These are phyloP conservation scores for Phaeosphaeriaceae sp. DNA, from an alignment of 2,329 filamentous ascomycete species.

Conservation along the genomic window DNA sequence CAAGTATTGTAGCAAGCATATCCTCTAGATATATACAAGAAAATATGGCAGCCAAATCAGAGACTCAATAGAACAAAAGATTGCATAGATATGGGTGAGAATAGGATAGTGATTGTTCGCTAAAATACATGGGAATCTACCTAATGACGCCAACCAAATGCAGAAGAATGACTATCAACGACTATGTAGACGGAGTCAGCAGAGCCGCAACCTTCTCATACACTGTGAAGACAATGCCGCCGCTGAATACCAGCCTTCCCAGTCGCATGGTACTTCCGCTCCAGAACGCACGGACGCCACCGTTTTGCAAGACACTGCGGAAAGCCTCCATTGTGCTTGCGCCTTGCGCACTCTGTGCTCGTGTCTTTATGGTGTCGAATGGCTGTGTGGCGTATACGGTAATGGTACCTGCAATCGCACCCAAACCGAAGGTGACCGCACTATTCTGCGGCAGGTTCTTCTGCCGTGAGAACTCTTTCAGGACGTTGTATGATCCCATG, in stretches of 20 bases:
- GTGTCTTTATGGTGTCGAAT: slow-evolving; percentile 53
- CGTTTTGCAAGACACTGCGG: slow-evolving; percentile 26
- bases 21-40: no score
- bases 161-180: not conserved
- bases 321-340: slow-evolving; percentile 33
- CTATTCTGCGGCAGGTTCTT: slow-evolving; percentile 30
- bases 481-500: slow-evolving; percentile 59
- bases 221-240: slow-evolving; percentile 41
- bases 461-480: slow-evolving; percentile 46
- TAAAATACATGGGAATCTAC: not conserved
- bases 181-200: slow-evolving; percentile 10
- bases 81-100: not conserved
- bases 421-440: slow-evolving; percentile 32
- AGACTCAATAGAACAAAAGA: no score
- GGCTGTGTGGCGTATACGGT: slow-evolving; percentile 54
- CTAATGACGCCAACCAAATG: not conserved
- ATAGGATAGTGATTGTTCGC: not conserved
- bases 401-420: slow-evolving; percentile 36
- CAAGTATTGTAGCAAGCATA: no score
- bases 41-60: no score
- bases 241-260: slow-evolving; percentile 37
- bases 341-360: slow-evolving; percentile 43
- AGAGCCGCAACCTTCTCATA: slow-evolving; percentile 37
- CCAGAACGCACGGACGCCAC: slow-evolving; percentile 37
- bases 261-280: slow-evolving; percentile 39